Percentiles rank a stretch among this genome's conserved stretches.
Conservation (phyloP, 2,329 filamentous ascomycete genomes). For the Neophaeococcomyces aloes region DNA sequence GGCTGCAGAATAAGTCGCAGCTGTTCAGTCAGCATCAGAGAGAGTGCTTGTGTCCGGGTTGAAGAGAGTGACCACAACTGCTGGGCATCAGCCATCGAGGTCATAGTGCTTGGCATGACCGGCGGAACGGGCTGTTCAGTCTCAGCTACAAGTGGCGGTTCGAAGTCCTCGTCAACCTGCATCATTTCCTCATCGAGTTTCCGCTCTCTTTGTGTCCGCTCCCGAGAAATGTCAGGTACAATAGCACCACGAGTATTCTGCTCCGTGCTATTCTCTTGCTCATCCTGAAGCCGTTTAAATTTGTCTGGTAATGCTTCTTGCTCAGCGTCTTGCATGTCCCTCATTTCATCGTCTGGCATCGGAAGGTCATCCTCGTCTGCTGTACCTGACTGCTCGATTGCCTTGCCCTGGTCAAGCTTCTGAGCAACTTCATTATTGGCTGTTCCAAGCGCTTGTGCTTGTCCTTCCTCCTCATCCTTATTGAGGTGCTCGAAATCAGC, state of each 20-base stretch:
- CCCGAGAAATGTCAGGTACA: conserved; percentile 39
- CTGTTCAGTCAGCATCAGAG: conserved; percentile 82
- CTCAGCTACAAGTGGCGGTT: conserved; percentile 42
- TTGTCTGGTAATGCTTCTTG: conserved; percentile 26
- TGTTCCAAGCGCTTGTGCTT: conserved; percentile 82
- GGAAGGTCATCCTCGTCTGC: conserved; percentile 37
- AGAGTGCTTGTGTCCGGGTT: conserved; percentile 70
- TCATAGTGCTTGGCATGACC: conserved; percentile 43
- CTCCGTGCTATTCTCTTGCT: conserved; percentile 34
- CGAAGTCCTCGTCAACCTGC: conserved; percentile 35
- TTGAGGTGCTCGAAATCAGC: conserved; percentile 90
- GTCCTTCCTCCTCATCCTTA: conserved; percentile 69
- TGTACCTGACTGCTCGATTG: conserved; percentile 50
- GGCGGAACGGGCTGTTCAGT: conserved; percentile 22
- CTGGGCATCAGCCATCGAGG: conserved; percentile 50
- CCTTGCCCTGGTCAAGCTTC: conserved; percentile 79
- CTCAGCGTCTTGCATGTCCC: conserved; percentile 40
- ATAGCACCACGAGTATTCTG: conserved; percentile 41
- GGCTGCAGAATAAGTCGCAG: conserved; percentile 90
- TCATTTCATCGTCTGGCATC: conserved; percentile 45
- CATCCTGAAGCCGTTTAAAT: conserved; percentile 22
- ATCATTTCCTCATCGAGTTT: conserved; percentile 26
- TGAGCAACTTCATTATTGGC: conserved; percentile 79
- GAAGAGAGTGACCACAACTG: conserved; percentile 80
- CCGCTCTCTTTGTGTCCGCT: conserved; percentile 19